Evolutionary conservation across 2,329 filamentous ascomycete genomes (phyloP), one percentile per base, ranked within the genome.

Genomic region (Delphinella strobiligena): DNA sequence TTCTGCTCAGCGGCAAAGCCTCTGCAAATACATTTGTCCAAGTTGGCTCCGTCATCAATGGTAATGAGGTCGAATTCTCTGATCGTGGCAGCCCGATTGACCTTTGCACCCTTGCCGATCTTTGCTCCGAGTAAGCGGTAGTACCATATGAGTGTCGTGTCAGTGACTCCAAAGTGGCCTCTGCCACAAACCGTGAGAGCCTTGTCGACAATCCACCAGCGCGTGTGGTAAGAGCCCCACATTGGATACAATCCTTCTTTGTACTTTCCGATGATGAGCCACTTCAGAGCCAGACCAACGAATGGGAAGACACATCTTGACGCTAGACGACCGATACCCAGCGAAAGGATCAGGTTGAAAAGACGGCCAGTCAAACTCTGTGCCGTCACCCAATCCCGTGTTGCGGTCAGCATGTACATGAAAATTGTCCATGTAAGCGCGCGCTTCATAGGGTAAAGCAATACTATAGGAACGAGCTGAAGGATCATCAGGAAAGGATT

Each of bases 201-300:
- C 55, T 75, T 75, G 49, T 75, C 66, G 1, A 67, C 64, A 40
- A 75, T 47, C 72, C 72, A 76, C 72, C 72, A 76, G 7, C 69
- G 61, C 0, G 69, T 74, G 50, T 75, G 72, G 48, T 75, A 75
- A 1, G 51, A 45, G 1, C 70, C 71, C 72, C 72, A 76, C 72
- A 76, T 76, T 2, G 72, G 71, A 47, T 70, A 74, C 2, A 73
- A 51, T 0, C 72, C 72, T 49, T 71, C 63, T 27, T 57, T 60
- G 49, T 72, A 68, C 1, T 63, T 62, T 9, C 72, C 72, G 31
- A 75, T 68, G 37, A 75, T 58, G 4, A 68, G 33, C 72, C 72
- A 75, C 50, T 75, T 75, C 36, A 64, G 58, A 2, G 56, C 31
- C 17, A 75, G 71, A n/a, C 64, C 70, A 16, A 67, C 30, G 18